Conservation (phyloP, 176 grass and related monocot species). For the Stipa capillata region DNA sequence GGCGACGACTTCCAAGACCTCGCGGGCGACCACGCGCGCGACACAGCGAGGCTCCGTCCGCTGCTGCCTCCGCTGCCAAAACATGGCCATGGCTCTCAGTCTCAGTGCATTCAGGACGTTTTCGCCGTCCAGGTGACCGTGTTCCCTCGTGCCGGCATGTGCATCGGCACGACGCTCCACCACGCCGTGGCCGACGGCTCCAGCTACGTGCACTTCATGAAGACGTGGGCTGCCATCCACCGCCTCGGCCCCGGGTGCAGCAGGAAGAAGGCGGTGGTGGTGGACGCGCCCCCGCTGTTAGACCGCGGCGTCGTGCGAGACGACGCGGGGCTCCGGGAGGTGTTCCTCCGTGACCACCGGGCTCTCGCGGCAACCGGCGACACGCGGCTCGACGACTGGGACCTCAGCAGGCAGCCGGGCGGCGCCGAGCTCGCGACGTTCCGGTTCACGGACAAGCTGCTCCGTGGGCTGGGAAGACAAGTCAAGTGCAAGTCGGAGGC, state of each 20-base stretch:
- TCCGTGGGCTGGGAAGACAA: not conserved
- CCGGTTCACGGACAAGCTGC: constrained; percentile 27
- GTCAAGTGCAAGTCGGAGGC: constrained; percentile 6
- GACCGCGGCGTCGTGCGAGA: constrained; percentile 45
- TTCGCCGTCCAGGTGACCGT: constrained; percentile 61
- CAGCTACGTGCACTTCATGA: constrained; percentile 77
- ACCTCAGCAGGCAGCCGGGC: constrained; percentile 1
- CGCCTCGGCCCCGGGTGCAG: not conserved
- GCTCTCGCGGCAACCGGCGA: not conserved
- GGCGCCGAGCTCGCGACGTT: constrained; percentile 25
- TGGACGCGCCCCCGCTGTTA: constrained; percentile 31
- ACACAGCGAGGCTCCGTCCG: constrained; percentile 20
- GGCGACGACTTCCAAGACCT: constrained; percentile 39
- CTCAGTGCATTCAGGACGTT: too few species aligned
- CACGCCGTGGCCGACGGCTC: constrained; percentile 79
- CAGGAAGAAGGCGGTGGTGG: not conserved
- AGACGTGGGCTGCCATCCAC: constrained; percentile 34
- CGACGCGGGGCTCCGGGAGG: constrained; percentile 22
- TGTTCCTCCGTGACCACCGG: not conserved
- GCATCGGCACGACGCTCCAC: constrained; percentile 58
- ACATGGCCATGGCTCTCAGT: constrained; percentile 1
- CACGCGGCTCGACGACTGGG: not conserved
- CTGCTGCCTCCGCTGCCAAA: constrained; percentile 36
- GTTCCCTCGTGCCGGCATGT: constrained; percentile 50
- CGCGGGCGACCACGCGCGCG: constrained; percentile 28